phyloP scores from a whole-genome alignment of 257 asterid species.

The Knoxia roxburghii region DNA sequence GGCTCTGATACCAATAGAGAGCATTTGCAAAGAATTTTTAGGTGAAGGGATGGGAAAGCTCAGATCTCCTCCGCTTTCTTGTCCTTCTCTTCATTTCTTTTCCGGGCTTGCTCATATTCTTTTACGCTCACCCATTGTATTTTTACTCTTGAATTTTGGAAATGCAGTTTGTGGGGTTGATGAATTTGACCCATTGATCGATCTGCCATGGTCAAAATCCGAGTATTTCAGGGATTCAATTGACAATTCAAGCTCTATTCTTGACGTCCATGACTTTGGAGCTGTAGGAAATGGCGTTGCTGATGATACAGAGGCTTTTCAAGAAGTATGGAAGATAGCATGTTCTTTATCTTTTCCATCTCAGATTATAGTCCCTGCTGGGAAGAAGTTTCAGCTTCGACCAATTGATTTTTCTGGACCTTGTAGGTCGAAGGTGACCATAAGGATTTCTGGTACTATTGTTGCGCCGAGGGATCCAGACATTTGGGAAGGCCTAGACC shows the following conservation, averaged over 20 bases:
- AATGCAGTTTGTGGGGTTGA: slow-evolving; percentile 19
- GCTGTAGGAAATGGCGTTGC: slow-evolving; percentile 33
- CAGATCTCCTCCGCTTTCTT: slow-evolving; percentile 10
- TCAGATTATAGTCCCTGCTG: slow-evolving; percentile 44
- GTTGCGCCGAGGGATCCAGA: slow-evolving; percentile 65
- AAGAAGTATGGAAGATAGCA: slow-evolving; percentile 57
- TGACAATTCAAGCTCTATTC: slow-evolving; percentile 9
- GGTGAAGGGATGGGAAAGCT: slow-evolving; percentile 15
- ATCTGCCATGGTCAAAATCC: slow-evolving; percentile 25
- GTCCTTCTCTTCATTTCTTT: not conserved
- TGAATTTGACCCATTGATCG: slow-evolving; percentile 22
- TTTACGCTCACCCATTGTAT: not conserved
- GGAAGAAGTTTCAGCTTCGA: slow-evolving; percentile 36
- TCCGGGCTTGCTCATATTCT: not conserved
- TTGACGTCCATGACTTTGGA: slow-evolving; percentile 31
- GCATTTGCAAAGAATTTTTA: too few species aligned
- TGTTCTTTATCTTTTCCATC: slow-evolving; percentile 32
- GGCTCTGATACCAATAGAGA: too few species aligned
- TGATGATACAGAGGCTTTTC: slow-evolving; percentile 38
- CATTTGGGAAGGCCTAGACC: slow-evolving; percentile 50
- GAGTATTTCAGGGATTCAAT: slow-evolving; percentile 5
- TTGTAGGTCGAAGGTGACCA: slow-evolving; percentile 54
- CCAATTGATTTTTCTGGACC: slow-evolving; percentile 65
- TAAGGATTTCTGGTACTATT: slow-evolving; percentile 55
- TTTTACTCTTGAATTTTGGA: slow-evolving; percentile 1